Evolutionary conservation across 352 stramenopile genomes (phyloP).

Genomic region (Phytopythium cucurbitacearum): DNA sequence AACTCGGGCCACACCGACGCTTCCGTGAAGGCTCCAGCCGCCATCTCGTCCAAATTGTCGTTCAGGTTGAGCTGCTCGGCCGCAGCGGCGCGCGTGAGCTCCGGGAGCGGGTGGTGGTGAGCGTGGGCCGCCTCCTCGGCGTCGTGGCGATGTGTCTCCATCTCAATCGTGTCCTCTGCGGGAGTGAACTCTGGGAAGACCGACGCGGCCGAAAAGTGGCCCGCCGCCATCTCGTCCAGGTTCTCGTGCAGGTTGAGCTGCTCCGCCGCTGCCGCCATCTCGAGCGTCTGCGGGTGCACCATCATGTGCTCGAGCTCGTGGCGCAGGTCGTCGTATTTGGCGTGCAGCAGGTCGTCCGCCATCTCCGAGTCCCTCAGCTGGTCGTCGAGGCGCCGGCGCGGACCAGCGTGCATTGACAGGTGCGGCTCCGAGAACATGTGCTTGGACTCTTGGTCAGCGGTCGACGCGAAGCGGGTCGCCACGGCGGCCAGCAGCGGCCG

Average conservation of each 20-base stretch:
- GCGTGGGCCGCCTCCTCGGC: not conserved
- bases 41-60: conserved; percentile 42
- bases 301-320: conserved; percentile 13
- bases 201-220: conserved; percentile 57
- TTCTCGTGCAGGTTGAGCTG: conserved; percentile 27
- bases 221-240: conserved; percentile 43
- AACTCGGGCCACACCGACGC: conserved; percentile 64
- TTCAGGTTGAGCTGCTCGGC: conserved; percentile 24
- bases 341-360: conserved; percentile 6
- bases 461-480: not conserved
- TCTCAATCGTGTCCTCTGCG: conserved; percentile 45
- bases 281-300: too few relatives aligned
- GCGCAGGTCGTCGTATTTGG: conserved; percentile 15
- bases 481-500: conserved; percentile 1
- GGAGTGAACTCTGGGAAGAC: conserved; percentile 62
- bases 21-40: conserved; percentile 50
- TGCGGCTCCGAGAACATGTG: conserved; percentile 4
- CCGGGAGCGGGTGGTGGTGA: not conserved
- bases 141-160: conserved; percentile 12
- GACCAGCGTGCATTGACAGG: conserved; percentile 3
- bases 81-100: conserved; percentile 11
- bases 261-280: conserved; percentile 12
- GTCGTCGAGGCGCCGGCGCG: conserved; percentile 4
- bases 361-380: conserved; percentile 1
- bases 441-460: not conserved